phyloP scores from a whole-genome alignment of 192 early-diverging fungal species.

The Backusella macrospora region DNA sequence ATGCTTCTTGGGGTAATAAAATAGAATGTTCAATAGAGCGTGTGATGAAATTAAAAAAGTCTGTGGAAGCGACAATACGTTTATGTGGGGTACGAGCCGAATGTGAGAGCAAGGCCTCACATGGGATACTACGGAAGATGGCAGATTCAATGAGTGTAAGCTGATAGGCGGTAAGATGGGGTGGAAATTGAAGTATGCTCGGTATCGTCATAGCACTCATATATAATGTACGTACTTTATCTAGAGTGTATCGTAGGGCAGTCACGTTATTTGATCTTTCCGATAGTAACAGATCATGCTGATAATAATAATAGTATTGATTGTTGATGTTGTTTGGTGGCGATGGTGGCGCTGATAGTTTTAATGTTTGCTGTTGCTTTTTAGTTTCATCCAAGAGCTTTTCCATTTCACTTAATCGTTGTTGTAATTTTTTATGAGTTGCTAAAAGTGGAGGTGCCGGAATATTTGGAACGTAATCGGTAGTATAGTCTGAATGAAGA shows the following conservation, averaged over 20 bases:
- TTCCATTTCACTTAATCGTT: constrained; percentile 44
- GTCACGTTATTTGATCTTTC: constrained; percentile 23
- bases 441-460: constrained; percentile 56
- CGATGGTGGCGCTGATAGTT: too few relatives aligned
- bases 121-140: constrained; percentile 66
- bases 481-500: constrained; percentile 27
- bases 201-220: constrained; percentile 56
- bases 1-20: constrained; percentile 57
- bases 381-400: constrained; percentile 37
- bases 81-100: constrained; percentile 61
- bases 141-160: constrained; percentile 71
- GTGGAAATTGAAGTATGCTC: constrained; percentile 58
- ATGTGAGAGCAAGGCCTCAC: constrained; percentile 60
- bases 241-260: constrained; percentile 44
- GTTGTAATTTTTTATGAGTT: constrained; percentile 49
- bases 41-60: constrained; percentile 82
- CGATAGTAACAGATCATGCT: background rate
- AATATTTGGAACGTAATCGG: constrained; percentile 58
- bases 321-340: background rate
- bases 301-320: background rate
- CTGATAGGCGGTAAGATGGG: constrained; percentile 69
- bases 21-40: constrained; percentile 74
- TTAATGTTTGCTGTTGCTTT: background rate
- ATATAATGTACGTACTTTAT: constrained; percentile 52
- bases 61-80: constrained; percentile 63